Evolutionary conservation across 2,329 filamentous ascomycete genomes (phyloP), one percentile per base, ranked within the genome.

Genomic region (Botrytis byssoidea): DNA sequence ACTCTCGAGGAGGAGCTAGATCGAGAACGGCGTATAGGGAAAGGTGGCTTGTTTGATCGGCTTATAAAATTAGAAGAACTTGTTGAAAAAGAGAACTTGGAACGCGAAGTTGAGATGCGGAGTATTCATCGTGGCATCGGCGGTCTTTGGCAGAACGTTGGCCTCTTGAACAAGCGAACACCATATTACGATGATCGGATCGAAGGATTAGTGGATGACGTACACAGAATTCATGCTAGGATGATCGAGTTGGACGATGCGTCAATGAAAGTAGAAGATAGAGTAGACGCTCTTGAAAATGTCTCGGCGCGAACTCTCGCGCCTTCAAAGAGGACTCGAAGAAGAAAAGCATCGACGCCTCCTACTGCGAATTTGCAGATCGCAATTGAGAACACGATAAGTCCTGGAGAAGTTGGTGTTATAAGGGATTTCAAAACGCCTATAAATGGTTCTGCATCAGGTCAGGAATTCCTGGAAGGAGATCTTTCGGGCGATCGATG

Each of bases 101-200:
- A 90, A 40, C 82, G 84, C n/a, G 81, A 83, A 48, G 82, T 85
- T 59, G 86, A 89, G 70, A 83, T 89, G 74, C 88, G 86, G 75
- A 84, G 82, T n/a, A 84, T 86, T 25, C 89, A 88, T 78, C 84
- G 84, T 18, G 88, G 88, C 74, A 84, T 89, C 44, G 84, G 84
- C 74, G 85, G 86, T 25, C 84, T 87, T 46, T 90, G 88, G 75
- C 82, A 86, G 40, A 83, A 84, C 67, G 77, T 89, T 25, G 83
- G 83, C 9, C 83, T 85, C 60, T 83, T 86, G 35, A 83, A 88
- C 71, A 83, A 87, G 71, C 85, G 77, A 83, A 86, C 73, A 83
- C 87, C 77, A 82, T 84, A 74, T 77, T 89, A 75, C 61, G 87
- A 89, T 76, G 88, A 89, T 78, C 85, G 86, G 59, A 83, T 89